Conservation (phyloP, 768 basidiomycete species). For the Pisolithus sp. region DNA sequence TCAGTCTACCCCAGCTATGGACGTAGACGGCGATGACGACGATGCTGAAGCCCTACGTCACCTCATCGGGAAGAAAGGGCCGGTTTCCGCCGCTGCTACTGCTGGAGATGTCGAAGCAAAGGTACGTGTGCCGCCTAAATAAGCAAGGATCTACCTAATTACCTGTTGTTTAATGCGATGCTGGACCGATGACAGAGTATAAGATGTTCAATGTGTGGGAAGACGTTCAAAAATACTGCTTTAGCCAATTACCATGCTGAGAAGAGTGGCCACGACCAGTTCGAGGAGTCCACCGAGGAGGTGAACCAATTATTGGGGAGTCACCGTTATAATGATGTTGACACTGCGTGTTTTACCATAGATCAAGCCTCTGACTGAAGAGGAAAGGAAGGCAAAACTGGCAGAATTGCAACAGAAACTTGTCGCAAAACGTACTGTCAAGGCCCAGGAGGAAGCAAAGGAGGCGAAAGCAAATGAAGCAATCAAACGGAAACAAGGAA, state of each 20-base stretch:
- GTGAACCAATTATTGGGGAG: conserved; percentile 31
- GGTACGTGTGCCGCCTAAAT: conserved; percentile 30
- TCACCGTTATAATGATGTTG: conserved; percentile 1
- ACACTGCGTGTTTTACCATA: conserved; percentile 21
- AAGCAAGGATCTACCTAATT: not conserved
- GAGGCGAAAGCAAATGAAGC: conserved; percentile 71
- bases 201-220: conserved; percentile 78
- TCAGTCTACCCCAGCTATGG: conserved; percentile 30
- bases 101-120: conserved; percentile 55
- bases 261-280: conserved; percentile 91
- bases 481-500: conserved; percentile 80
- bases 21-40: conserved; percentile 63
- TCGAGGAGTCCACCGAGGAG: conserved; percentile 94
- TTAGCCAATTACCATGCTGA: conserved; percentile 91
- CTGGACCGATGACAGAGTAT: conserved; percentile 51
- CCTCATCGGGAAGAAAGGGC: conserved; percentile 34
- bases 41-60: conserved; percentile 54
- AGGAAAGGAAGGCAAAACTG: conserved; percentile 80
- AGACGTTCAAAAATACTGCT: conserved; percentile 80
- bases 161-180: not conserved
- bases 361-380: conserved; percentile 94
- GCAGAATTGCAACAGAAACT: conserved; percentile 75
- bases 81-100: conserved; percentile 21
- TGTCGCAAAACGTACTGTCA: conserved; percentile 68
- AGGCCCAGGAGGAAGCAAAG: conserved; percentile 66